Base-by-base conservation (phyloP, 495 filamentous ascomycete genomes). In the Penicillium parvum region DNA sequence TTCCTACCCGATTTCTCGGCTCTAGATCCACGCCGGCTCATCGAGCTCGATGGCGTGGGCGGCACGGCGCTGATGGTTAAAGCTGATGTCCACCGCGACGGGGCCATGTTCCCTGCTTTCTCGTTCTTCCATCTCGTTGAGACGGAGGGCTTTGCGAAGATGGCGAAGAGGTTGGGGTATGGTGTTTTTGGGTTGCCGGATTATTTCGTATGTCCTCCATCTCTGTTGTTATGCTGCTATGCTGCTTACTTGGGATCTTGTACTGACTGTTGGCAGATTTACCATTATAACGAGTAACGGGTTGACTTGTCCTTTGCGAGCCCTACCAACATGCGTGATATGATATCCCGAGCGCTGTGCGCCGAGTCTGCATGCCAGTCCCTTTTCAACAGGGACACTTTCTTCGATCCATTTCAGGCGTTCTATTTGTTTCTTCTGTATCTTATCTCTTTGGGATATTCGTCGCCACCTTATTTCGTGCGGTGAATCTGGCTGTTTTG, bases 51-150 rank as follows among this genome's bases (percentile, higher is more conserved):
- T 64, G 92, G 92, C 14, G 94, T 98, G 9, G 92, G 92, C 33
- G 92, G 92, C 4, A 95, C 92, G 2, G 87, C 91, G 5, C 73
- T 98, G 41, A 66, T 98, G 65, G 92, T 98, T 11, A 96, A 96
- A 71, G 92, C 94, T 0, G 94, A 97, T 42, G 92, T 98, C 6
- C 92, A 98, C 57, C 79, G 92, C 10, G 94, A 98, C 61, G 92
- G 92, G 3, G 92, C 94, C 42, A 98, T 98, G 92, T 98, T 98
- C 64, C 92, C 92, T 12, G 78, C 92, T 0, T 98, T 98, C 62
- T 66, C 91, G 3, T 98, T 98, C 60, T 98, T 94, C 57, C 86
- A 97, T 65, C 66, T 98, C 19, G 91, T 98, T 49, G 92, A 98
- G 71, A 97, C 94, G 4, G 92, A 98, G 60, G 92, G 92, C 0